Conservation (phyloP, 441 rosid genomes). For the Aquilaria agallochum region DNA sequence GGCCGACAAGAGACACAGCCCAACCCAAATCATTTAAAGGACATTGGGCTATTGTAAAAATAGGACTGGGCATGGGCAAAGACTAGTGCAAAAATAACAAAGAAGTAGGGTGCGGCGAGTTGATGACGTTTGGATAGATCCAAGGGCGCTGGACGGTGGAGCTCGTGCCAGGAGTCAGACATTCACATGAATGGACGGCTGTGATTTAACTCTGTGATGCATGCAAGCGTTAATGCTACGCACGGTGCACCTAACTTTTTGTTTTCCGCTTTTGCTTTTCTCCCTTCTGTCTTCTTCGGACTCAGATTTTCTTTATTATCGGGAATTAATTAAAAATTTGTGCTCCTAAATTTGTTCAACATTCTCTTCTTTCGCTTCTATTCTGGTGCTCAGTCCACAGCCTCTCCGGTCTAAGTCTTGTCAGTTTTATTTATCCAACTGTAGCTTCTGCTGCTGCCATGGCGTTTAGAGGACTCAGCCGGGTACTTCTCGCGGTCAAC, state of each 20-base stretch:
- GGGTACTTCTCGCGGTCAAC: constrained; percentile 29
- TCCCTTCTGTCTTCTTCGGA: not conserved
- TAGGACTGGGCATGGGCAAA: too few relatives aligned
- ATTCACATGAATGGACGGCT: too few relatives aligned
- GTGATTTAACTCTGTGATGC: too few relatives aligned
- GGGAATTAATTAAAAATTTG: not conserved
- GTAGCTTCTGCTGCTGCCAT: constrained; percentile 23
- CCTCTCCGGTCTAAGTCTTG: constrained; percentile 3
- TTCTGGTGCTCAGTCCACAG: not conserved
- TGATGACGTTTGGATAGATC: too few relatives aligned
- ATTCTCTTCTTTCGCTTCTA: not conserved
- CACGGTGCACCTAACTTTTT: constrained; percentile 17
- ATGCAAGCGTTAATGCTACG: constrained; percentile 28
- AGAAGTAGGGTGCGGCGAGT: too few relatives aligned
- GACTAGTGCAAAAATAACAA: too few relatives aligned
- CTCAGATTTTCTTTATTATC: not conserved
- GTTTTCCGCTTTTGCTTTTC: not conserved
- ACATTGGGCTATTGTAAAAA: too few relatives aligned
- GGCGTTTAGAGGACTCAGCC: constrained; percentile 48
- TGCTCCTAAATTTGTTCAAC: too few relatives aligned
- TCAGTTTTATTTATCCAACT: not conserved
- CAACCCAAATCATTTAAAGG: too few relatives aligned
- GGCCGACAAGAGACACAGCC: too few relatives aligned
- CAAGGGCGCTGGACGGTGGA: too few relatives aligned
- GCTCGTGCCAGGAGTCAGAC: too few relatives aligned